Conservation (phyloP, 2,329 filamentous ascomycete genomes). For the Diaporthe vaccinii region DNA sequence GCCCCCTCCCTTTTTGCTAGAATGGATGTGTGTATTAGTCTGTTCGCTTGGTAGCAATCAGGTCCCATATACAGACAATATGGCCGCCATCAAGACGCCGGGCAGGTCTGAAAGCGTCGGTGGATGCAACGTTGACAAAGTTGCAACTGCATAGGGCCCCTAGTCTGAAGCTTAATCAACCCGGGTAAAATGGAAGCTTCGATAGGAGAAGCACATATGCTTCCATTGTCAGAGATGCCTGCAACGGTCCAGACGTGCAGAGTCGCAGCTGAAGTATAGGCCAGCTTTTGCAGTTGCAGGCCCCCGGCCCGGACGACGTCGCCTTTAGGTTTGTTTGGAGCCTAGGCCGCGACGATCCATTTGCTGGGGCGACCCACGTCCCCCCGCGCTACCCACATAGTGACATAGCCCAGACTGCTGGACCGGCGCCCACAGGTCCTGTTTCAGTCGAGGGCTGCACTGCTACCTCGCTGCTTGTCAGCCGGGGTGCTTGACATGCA, state of each 20-base stretch:
- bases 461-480: slow-evolving; percentile 27
- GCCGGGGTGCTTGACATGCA: slow-evolving; percentile 14
- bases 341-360: slow-evolving; percentile 12
- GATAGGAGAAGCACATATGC: slow-evolving; percentile 17
- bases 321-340: slow-evolving; percentile 16
- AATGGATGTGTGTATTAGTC: background rate
- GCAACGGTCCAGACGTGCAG: slow-evolving; percentile 19
- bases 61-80: background rate
- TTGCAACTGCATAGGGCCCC: slow-evolving; percentile 5
- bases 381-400: slow-evolving; percentile 16
- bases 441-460: slow-evolving; percentile 22
- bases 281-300: slow-evolving; percentile 6
- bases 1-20: background rate
- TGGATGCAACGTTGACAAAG: slow-evolving; percentile 6
- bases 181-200: slow-evolving; percentile 23
- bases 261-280: slow-evolving; percentile 26
- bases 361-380: slow-evolving; percentile 23
- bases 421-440: background rate
- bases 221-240: slow-evolving; percentile 14
- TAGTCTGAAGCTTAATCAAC: slow-evolving; percentile 2
- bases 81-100: slow-evolving; percentile 8
- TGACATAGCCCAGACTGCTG: slow-evolving; percentile 3
- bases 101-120: background rate
- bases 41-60: background rate
- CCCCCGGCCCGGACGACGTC: slow-evolving; percentile 14